Evolutionary conservation across 345 rosid species (phyloP), one percentile per base, ranked within the genome.

Genomic region (Orychophragmus violaceus): DNA sequence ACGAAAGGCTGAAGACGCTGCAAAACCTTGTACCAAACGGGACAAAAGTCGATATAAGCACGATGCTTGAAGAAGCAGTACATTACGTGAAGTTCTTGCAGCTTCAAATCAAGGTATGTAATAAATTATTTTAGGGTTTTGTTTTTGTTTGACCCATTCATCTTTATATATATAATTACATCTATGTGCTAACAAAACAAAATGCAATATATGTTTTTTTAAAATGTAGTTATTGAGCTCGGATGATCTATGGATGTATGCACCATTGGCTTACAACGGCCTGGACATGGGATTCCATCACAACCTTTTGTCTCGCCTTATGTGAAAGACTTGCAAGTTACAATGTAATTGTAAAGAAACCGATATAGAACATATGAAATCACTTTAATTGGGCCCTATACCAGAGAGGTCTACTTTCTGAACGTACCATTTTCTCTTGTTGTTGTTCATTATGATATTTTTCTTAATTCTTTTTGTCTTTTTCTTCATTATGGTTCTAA

Each of bases 221-320:
- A 14, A 41, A 27, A 45, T 82, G 79, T 71, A 92, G 98, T 81
- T 92, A 19, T 77, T 92, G 64, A 93, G 98, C 84, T 90, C 97
- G 7, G 97, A 93, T 79, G 94, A 93, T 14, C 70, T 90, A 41
- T 93, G 98, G 98, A 93, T 93, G 96, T 87, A 86, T 33, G 97
- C 96, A 36, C 98, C 98, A 33, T 66, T 93, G n/a, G 96, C 96
- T 71, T 86, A 83, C 85, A 93, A 87, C 61, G 98, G 96, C 14
- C 48, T 87, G 1, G 98, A 89, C 63, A 74, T 83, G 72, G 92
- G 91, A 39, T 86, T 89, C 68, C 76, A 87, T 81, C 79, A 74
- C 70, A 87, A 83, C 74, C 67, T 87, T 65, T 79, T 86, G 73
- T 44, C 75, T 36, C 74, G 81, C 36, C 69, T 71, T 29, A 71